phyloP scores from a whole-genome alignment of 495 filamentous ascomycete genomes.

The Neurospora terricola region DNA sequence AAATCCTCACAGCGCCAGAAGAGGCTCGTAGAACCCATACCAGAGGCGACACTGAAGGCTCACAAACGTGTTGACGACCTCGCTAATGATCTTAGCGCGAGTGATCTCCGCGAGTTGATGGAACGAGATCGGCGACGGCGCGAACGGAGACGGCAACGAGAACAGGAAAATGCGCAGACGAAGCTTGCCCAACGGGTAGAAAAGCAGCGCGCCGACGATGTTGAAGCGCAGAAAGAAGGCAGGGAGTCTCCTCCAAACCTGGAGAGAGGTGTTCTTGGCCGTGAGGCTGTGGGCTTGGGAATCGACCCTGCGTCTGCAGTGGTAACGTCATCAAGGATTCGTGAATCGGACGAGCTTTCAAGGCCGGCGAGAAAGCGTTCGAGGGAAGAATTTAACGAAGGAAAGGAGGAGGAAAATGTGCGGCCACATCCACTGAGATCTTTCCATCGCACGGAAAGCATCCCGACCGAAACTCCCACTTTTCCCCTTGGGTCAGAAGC shows the following conservation, averaged over 20 bases:
- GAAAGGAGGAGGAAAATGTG: conserved; percentile 1
- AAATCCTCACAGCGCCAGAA: conserved; percentile 32
- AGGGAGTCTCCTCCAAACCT: conserved; percentile 42
- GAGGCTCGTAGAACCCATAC: conserved; percentile 38
- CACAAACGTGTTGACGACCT: conserved; percentile 67
- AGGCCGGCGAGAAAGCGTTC: conserved; percentile 13
- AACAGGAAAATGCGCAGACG: conserved; percentile 60
- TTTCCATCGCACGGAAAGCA: conserved; percentile 31
- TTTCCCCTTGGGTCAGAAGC: conserved; percentile 3
- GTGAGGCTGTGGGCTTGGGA: conserved; percentile 37
- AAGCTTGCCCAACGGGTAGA: conserved; percentile 60
- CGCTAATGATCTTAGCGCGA: conserved; percentile 71
- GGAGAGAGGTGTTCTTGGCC: conserved; percentile 43
- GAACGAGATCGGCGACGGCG: conserved; percentile 71
- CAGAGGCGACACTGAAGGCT: conserved; percentile 56
- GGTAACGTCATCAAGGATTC: conserved; percentile 35
- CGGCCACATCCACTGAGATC: conserved; percentile 13
- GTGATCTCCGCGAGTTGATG: conserved; percentile 70
- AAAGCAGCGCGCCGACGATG: conserved; percentile 46
- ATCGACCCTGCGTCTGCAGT: conserved; percentile 34
- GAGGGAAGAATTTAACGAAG: conserved; percentile 5
- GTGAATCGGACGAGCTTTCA: conserved; percentile 16
- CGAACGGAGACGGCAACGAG: conserved; percentile 60
- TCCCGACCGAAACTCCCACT: conserved; percentile 6
- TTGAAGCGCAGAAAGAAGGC: conserved; percentile 28